A percentile compares a stretch with the other conserved stretches of the same genome.
These are phyloP conservation scores for Stephanodiscus minutulus DNA, from an alignment of 108 stramenopile species.

Conservation along the genomic window DNA sequence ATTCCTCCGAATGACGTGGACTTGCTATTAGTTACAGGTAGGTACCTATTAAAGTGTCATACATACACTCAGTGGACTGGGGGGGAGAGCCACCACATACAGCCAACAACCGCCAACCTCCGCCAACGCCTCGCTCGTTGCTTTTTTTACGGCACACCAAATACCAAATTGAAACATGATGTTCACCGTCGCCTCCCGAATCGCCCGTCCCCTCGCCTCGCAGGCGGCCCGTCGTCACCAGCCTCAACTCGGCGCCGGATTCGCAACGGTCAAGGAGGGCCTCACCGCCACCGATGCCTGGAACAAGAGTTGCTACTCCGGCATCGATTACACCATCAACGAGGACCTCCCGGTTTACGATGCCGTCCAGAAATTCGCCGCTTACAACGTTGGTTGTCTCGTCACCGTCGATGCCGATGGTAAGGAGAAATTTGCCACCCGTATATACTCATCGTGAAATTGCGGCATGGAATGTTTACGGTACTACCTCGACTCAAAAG, in stretches of 20 bases:
- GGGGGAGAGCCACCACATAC: not conserved
- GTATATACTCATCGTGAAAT: not conserved
- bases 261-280: conserved; percentile 54
- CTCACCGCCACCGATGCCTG: conserved; percentile 81
- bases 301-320: conserved; percentile 81
- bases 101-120: not conserved
- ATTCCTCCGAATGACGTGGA: no score
- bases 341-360: conserved; percentile 88
- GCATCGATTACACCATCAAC: conserved; percentile 84
- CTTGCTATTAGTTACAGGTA: no score
- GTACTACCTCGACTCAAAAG: not conserved
- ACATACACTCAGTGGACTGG: no score
- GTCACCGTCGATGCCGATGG: conserved; percentile 57
- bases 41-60: no score
- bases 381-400: conserved; percentile 77
- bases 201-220: conserved; percentile 39
- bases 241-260: conserved; percentile 20
- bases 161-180: conserved; percentile 19
- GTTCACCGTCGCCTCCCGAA: conserved; percentile 48
- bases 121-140: not conserved
- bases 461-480: not conserved
- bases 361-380: conserved; percentile 91
- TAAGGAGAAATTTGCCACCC: conserved; percentile 11
- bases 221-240: conserved; percentile 36
- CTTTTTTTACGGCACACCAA: no score